Conservation (phyloP, 352 stramenopile genomes). For the Globisporangium megalacanthum region DNA sequence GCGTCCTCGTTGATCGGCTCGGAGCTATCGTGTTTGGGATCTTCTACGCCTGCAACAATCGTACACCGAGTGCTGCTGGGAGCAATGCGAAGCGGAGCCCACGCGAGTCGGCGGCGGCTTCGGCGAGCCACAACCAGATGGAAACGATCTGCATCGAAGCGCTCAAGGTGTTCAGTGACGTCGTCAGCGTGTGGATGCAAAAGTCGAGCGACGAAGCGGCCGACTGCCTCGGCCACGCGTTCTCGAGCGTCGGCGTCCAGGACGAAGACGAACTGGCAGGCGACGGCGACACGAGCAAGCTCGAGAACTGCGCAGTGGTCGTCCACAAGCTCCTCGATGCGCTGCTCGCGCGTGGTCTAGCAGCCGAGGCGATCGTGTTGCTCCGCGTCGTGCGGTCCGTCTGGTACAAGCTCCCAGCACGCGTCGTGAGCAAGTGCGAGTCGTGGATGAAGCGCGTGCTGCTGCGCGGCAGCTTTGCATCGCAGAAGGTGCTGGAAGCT, state of each 20-base stretch:
- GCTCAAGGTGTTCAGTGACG: slow-evolving; percentile 11
- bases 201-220: slow-evolving; percentile 16
- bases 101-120: background rate
- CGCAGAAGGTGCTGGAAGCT: slow-evolving; percentile 25
- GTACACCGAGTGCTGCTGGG: background rate
- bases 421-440: slow-evolving; percentile 13
- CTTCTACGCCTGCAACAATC: slow-evolving; percentile 9
- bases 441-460: slow-evolving; percentile 27
- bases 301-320: slow-evolving; percentile 19
- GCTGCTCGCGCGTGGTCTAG: slow-evolving; percentile 9
- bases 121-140: slow-evolving; percentile 3
- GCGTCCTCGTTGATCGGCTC: slow-evolving; percentile 17
- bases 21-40: slow-evolving; percentile 16
- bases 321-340: slow-evolving; percentile 22
- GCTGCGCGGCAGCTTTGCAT: slow-evolving; percentile 9
- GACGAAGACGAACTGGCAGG: slow-evolving; percentile 18
- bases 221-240: slow-evolving; percentile 13
- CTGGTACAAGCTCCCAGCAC: slow-evolving; percentile 17
- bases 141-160: slow-evolving; percentile 14
- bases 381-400: slow-evolving; percentile 12
- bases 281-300: slow-evolving; percentile 8
- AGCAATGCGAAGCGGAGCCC: background rate
- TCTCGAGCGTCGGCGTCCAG: slow-evolving; percentile 9
- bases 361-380: slow-evolving; percentile 13
- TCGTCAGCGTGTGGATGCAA: slow-evolving; percentile 19